A percentile compares a stretch with the other conserved stretches of the same genome.
These are phyloP conservation scores for Erodium chrysanthum DNA, from an alignment of 441 rosid genomes.

Conservation along the genomic window DNA sequence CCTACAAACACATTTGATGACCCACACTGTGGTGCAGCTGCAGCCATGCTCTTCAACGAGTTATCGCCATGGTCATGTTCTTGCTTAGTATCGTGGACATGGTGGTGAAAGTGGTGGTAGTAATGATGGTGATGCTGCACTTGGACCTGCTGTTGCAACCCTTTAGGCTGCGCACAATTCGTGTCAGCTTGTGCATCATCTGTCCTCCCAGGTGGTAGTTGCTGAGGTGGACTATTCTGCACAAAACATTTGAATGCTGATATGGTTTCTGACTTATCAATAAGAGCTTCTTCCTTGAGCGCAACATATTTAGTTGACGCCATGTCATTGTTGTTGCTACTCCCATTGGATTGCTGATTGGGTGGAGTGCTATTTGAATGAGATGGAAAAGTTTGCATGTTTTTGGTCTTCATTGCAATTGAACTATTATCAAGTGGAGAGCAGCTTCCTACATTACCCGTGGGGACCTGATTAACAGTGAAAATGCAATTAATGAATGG, in stretches of 20 bases:
- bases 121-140: constrained; percentile 25
- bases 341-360: constrained; percentile 48
- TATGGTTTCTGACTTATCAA: constrained; percentile 26
- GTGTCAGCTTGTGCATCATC: constrained; percentile 22
- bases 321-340: constrained; percentile 47
- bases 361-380: constrained; percentile 31
- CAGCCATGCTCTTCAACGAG: constrained; percentile 26
- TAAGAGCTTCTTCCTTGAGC: constrained; percentile 33
- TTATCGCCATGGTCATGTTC: constrained; percentile 25
- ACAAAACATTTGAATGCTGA: constrained; percentile 35
- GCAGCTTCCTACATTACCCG: constrained; percentile 46
- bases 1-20: constrained; percentile 47
- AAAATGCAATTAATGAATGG: constrained; percentile 17
- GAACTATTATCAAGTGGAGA: constrained; percentile 48
- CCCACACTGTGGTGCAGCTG: constrained; percentile 36
- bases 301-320: constrained; percentile 37
- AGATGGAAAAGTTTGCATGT: constrained; percentile 30
- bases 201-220: constrained; percentile 21
- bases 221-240: constrained; percentile 29
- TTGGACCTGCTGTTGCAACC: constrained; percentile 25
- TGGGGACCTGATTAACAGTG: constrained; percentile 32
- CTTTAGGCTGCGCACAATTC: constrained; percentile 19
- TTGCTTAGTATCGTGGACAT: constrained; percentile 22
- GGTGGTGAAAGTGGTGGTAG: constrained; percentile 25
- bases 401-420: constrained; percentile 33